Percentiles rank a stretch among this genome's conserved stretches.
phyloP scores from a whole-genome alignment of 208 protist genomes.

The Crithidia brevicula region DNA sequence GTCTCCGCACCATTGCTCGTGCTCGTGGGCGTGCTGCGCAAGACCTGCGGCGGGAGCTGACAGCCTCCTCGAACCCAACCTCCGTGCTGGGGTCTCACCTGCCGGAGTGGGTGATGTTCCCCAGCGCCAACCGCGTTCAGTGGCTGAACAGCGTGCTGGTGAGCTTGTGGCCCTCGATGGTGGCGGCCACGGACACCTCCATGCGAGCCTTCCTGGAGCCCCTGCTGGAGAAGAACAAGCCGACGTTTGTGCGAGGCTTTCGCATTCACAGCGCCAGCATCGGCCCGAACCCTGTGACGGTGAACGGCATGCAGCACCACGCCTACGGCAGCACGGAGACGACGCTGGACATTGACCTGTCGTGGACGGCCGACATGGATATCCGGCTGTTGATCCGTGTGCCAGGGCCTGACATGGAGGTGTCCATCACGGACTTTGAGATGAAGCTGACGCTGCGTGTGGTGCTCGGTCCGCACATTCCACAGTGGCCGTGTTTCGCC shows the following conservation, averaged over 20 bases:
- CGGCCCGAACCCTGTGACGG: conserved; percentile 49
- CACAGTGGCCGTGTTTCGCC: conserved; percentile 76
- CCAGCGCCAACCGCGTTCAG: conserved; percentile 66
- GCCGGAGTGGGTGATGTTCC: conserved; percentile 75
- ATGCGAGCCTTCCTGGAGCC: conserved; percentile 43
- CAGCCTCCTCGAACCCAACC: conserved; percentile 45
- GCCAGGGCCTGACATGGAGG: conserved; percentile 68
- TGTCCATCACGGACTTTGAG: conserved; percentile 63
- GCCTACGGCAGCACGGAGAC: conserved; percentile 50
- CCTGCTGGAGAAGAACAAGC: conserved; percentile 56
- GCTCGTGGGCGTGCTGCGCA: conserved; percentile 33
- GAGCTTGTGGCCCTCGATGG: conserved; percentile 66
- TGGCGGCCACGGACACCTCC: conserved; percentile 51
- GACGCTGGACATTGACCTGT: conserved; percentile 65
- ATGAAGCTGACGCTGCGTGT: conserved; percentile 60
- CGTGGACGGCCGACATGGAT: conserved; percentile 75
- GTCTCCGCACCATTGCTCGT: conserved; percentile 34
- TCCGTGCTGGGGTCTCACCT: conserved; percentile 55
- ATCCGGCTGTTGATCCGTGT: conserved; percentile 58
- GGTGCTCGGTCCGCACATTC: conserved; percentile 64
- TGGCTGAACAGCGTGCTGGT: conserved; percentile 69
- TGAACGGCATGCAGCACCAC: conserved; percentile 75
- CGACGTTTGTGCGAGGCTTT: conserved; percentile 59
- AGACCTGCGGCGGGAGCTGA: conserved; percentile 47
- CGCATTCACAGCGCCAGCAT: conserved; percentile 52